Evolutionary conservation across 495 filamentous ascomycete genomes (phyloP).

Genomic region (Neurospora sp.): DNA sequence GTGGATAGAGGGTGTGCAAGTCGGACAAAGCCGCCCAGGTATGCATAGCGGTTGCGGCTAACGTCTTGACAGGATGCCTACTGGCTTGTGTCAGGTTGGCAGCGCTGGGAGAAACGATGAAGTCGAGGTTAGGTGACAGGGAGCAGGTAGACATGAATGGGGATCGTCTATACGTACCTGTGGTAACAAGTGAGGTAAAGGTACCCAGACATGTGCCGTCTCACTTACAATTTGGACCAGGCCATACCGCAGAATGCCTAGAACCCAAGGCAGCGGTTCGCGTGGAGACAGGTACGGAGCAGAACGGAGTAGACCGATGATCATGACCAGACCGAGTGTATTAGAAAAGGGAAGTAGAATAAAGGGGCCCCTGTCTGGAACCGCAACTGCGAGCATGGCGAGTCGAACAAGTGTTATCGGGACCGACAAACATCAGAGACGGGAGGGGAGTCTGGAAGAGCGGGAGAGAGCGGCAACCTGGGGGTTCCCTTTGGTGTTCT

Average conservation of each 20-base stretch:
- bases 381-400: neutral
- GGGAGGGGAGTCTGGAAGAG: neutral
- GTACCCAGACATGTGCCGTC: neutral
- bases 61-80: neutral
- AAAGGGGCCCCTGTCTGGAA: neutral
- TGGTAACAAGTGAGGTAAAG: neutral
- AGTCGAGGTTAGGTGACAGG: neutral
- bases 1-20: neutral
- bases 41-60: conserved; percentile 3
- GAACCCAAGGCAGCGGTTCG: neutral
- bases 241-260: neutral
- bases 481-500: neutral
- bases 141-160: neutral
- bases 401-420: neutral
- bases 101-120: neutral
- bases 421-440: neutral
- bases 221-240: neutral
- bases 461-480: neutral
- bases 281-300: neutral
- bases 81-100: neutral
- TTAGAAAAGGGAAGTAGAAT: neutral
- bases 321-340: neutral
- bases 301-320: neutral
- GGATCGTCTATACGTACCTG: neutral
- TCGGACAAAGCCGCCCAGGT: neutral